Percentiles rank a stretch among this genome's conserved stretches.
These are phyloP conservation scores for Blastocystis sp. DNA, from an alignment of 352 stramenopile genomes.

Conservation along the genomic window DNA sequence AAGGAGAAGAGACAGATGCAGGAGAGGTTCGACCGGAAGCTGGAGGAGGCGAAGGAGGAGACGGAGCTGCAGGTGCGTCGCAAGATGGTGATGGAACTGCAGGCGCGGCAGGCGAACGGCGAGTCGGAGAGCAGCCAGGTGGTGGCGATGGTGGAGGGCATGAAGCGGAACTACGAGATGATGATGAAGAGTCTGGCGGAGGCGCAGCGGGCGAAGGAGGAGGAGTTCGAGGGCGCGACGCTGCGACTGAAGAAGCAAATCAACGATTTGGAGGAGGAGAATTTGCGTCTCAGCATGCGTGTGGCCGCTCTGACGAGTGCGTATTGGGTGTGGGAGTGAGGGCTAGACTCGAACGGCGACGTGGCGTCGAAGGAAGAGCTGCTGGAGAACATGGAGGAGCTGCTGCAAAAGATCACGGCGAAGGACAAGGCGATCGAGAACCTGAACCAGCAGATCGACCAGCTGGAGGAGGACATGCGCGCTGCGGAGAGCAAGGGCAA, in stretches of 20 bases:
- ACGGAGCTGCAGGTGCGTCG: constrained; percentile 29
- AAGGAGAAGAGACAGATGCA: constrained; percentile 9
- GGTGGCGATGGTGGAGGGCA: neutral
- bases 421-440: neutral
- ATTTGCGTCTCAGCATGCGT: neutral
- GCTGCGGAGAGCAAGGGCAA: neutral
- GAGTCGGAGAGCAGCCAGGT: constrained; percentile 8
- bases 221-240: constrained; percentile 2
- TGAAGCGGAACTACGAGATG: constrained; percentile 12
- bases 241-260: constrained; percentile 13
- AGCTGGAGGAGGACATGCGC: neutral
- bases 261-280: constrained; percentile 1
- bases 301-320: neutral
- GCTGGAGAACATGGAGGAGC: neutral
- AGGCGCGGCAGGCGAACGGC: constrained; percentile 12
- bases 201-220: neutral
- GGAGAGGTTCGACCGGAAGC: constrained; percentile 3
- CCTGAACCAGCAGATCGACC: constrained; percentile 8
- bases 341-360: neutral
- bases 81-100: constrained; percentile 30
- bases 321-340: neutral
- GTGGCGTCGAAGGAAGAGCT: neutral
- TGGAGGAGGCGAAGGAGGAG: constrained; percentile 9
- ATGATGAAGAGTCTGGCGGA: neutral
- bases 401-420: neutral